Evolutionary conservation across 1,284 basidiomycete species (phyloP), one percentile per base, ranked within the genome.

Genomic region (Pseudozyma sp.): DNA sequence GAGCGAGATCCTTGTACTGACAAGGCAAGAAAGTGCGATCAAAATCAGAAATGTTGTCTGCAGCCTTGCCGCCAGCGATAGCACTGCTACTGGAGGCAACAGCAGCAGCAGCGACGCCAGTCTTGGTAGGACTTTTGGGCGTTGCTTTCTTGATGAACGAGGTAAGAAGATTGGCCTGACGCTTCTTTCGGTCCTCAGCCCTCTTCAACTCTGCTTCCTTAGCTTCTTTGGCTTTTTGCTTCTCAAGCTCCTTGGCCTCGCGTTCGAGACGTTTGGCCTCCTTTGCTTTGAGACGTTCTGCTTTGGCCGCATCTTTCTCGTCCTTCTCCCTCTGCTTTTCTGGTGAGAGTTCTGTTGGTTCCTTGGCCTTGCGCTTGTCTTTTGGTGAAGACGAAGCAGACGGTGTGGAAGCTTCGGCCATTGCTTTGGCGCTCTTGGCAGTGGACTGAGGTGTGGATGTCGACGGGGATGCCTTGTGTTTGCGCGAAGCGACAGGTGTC

Each of bases 281-380:
- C 52, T 49, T 62, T 0, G 52, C 59, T 52, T 69, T 68, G 38
- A 76, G 36, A 4, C 59, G 52, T 18, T 72, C 74, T 5, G 69
- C 87, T 71, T 88, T 88, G 19, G 77, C 76, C 13, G 86, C 86
- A 34, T 82, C 80, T 67, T 87, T 88, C 56, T 79, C 76, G n/a
- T 80, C 76, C 50, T 86, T 86, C 83, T 89, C 76, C 58, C 65
- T 63, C 13, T 70, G 68, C 63, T 78, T 74, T 44, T 78, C 74
- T 12, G 79, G 71, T 19, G 69, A 75, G 8, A 64, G 56, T 49
- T 77, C 71, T 31, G 25, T 31, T 7, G 64, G 77, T 35, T 78
- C 66, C 44, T 61, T 70, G 18, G 59, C 57, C 54, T 73, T 78
- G 50, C 66, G 57, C 66, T 79, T 76, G 12, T 77, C 75, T 36